Evolutionary conservation across 768 basidiomycete species (phyloP), one percentile per base, ranked within the genome.

Genomic region (Strobilomyces dryophilus): DNA sequence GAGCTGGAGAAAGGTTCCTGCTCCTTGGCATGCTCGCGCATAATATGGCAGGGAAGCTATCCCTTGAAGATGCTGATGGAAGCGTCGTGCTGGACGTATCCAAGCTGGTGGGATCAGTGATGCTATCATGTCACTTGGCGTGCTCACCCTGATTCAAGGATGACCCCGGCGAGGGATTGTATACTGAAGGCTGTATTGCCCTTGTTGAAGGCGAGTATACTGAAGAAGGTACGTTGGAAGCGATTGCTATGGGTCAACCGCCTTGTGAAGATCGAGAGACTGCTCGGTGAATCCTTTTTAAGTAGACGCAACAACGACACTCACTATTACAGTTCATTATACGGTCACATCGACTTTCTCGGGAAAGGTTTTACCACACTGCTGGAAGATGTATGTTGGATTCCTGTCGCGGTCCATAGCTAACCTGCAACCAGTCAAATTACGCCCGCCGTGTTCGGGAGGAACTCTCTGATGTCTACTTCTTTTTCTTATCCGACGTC

Each of bases 191-290:
- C 0, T 93, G 87, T 53, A 89, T 98, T 68, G 92, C 93, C 1
- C 79, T 99, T 15, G 84, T 98, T 0, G 97, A 98, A 73, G 97
- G 97, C 20, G 91, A 94, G 63, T 99, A 98, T 66, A 98, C 91
- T 0, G 87, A 95, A 54, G 93, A 98, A 29, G 89, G 87, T 46
- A 89, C 80, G 1, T 76, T 99, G 46, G 80, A 87, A 58, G 92
- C 98, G 7, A 83, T 93, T 57, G 97, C 95, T 18, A 89, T 99
- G 55, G 97, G 97, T 2, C 95, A 98, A 70, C 97, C 97, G 2
- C 97, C 97, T 11, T 95, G 94, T 63, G 97, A 99, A 71, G 80
- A 87, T 59, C 77, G 97, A 39, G 85, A 86, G 54, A 84, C 81
- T 2, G 85, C 95, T 15, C 79, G 92, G 91, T 92, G 64, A 56